Evolutionary conservation across 1,284 basidiomycete species (phyloP), one percentile per base, ranked within the genome.

Genomic region (Boletus smithii): DNA sequence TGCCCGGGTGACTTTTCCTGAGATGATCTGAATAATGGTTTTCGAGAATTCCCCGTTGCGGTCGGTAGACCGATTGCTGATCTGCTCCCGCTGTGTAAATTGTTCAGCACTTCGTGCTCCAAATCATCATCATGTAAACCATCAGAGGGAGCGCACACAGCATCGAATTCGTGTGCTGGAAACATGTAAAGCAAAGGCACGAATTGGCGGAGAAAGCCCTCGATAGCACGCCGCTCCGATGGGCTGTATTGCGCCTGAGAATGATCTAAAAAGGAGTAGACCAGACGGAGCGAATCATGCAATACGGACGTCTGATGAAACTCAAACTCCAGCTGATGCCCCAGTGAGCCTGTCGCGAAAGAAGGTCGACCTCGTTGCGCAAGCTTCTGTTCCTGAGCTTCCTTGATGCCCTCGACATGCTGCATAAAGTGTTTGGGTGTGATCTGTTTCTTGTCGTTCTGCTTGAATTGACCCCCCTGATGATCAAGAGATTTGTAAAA

Each of bases 401-500:
- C 76, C 61, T 88, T 85, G 51, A 85, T 73, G 35, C 74, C 69
- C 69, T 98, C 95, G 59, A 98, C 91, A 60, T 99, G 92, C 35
- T 76, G 78, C 38, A 97, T 83, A 60, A 99, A 88, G 53, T 86
- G 77, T 71, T 95, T 98, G 39, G 87, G 79, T 5, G 92, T 95
- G 62, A 97, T 88, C 44, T 81, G 83, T 75, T 97, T 97, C 80
- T 97, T 98, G 74, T 99, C 97, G 65, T 91, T 91, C 38, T 80
- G 77, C 74, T 98, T 98, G 83, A 97, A 97, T 53, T 81, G 85
- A 62, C 93, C 88, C 5, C 93, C 94, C 51, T 98, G 95, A 64
- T 97, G 93, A 66, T 99, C 97, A 49, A 98, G 80, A 35, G 88
- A 88, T 73, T 97, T 97, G 80, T 95, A 95, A 67, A 95, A 98